Conservation (phyloP, 768 basidiomycete species). For the Russula olivacea region DNA sequence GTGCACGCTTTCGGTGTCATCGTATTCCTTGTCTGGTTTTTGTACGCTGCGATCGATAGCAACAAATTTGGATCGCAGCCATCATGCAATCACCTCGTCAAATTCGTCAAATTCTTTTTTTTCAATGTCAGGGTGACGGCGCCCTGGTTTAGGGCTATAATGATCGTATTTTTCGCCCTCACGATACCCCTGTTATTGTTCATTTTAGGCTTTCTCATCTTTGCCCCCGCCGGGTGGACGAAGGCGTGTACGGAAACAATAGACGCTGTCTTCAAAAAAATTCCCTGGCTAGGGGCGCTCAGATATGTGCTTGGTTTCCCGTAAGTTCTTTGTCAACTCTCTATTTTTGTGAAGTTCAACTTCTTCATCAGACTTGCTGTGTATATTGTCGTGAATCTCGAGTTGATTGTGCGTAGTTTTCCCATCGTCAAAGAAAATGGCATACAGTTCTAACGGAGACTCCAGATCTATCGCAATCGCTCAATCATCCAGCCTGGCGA, state of each 20-base stretch:
- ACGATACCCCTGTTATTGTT: no score
- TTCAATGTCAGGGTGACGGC: background rate
- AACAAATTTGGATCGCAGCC: conserved; percentile 5
- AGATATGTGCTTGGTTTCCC: no score
- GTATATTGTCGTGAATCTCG: conserved; percentile 3
- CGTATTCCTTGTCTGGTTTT: background rate
- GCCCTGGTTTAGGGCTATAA: background rate
- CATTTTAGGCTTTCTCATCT: no score
- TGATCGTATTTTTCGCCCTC: background rate
- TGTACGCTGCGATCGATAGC: conserved; percentile 5
- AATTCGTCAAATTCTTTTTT: conserved; percentile 5
- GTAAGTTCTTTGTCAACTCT: background rate
- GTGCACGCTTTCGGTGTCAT: background rate
- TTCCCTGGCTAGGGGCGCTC: no score
- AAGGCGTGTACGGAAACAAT: no score
- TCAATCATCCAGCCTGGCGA: conserved; percentile 8
- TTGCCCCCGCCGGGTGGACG: background rate
- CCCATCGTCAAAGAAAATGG: background rate
- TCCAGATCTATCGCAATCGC: conserved; percentile 9
- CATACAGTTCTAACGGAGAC: background rate
- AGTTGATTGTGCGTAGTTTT: conserved; percentile 4
- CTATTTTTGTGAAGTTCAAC: background rate
- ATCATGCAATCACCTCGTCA: conserved; percentile 10
- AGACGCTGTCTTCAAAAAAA: no score
- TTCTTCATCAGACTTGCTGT: background rate